A percentile compares a stretch with the other conserved stretches of the same genome.
Evolutionary conservation across 1,284 basidiomycete species (phyloP).

Genomic region (Trichosporon faecale): DNA sequence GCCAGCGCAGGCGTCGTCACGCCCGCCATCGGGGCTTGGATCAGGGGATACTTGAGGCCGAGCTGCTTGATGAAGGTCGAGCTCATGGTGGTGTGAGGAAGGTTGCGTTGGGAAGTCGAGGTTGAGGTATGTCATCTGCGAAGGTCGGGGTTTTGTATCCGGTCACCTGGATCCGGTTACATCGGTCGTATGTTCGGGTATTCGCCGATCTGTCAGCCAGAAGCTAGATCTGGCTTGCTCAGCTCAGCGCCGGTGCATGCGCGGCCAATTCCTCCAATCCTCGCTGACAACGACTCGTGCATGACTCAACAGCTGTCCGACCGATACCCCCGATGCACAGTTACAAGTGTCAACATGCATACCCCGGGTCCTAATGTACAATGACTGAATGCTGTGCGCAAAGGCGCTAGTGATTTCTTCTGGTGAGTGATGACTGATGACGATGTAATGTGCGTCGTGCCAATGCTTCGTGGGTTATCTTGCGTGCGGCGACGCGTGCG

Average conservation of each 20-base stretch:
- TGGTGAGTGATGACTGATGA: too few species aligned
- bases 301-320: neutral
- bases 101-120: neutral
- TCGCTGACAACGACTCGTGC: neutral
- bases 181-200: neutral
- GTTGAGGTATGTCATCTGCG: too few species aligned
- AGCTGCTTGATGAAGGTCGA: conserved; percentile 20
- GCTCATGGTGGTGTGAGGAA: neutral
- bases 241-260: too few species aligned
- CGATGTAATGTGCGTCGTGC: too few species aligned
- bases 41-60: conserved; percentile 36
- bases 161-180: neutral
- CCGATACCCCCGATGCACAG: neutral
- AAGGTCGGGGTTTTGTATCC: neutral
- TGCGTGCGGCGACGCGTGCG: too few species aligned
- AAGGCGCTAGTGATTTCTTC: too few species aligned
- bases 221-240: neutral
- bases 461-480: too few species aligned
- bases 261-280: neutral
- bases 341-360: neutral
- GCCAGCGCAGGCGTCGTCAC: conserved; percentile 40
- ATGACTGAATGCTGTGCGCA: neutral
- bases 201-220: neutral
- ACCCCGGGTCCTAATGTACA: neutral
- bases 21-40: conserved; percentile 48